These are phyloP conservation scores for Metschnikowia colocasiae DNA, from an alignment of 805 yeast genomes.

Conservation along the genomic window DNA sequence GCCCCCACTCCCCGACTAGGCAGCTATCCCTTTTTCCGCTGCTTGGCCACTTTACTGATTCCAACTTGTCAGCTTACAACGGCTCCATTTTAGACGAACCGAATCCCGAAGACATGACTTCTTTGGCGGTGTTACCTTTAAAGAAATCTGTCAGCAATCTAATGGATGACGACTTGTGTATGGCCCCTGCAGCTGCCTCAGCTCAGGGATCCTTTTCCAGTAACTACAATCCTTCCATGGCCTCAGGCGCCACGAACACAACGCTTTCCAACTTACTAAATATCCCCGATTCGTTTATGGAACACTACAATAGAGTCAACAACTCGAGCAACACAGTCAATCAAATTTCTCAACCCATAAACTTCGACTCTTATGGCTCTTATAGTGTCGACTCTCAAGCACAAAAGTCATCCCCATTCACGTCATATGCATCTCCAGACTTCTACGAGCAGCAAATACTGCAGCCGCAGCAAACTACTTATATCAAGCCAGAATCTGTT, in stretches of 20 bases:
- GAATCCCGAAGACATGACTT: constrained; percentile 36
- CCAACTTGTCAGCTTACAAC: background rate
- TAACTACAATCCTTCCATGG: constrained; percentile 5
- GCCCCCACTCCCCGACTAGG: background rate
- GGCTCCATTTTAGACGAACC: background rate
- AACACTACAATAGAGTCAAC: constrained; percentile 21
- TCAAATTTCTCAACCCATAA: constrained; percentile 14
- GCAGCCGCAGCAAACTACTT: constrained; percentile 9
- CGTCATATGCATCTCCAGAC: constrained; percentile 41
- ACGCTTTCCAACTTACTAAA: constrained; percentile 22
- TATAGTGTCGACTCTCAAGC: constrained; percentile 14
- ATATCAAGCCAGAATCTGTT: constrained; percentile 14
- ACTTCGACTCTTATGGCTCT: constrained; percentile 8
- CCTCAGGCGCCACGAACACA: constrained; percentile 11
- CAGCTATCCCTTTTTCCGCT: background rate
- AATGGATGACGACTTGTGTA: constrained; percentile 58
- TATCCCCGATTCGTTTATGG: constrained; percentile 31
- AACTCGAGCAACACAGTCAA: constrained; percentile 13
- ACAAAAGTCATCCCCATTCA: constrained; percentile 28
- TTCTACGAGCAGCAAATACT: constrained; percentile 5
- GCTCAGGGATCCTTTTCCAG: constrained; percentile 8
- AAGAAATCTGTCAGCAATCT: constrained; percentile 55
- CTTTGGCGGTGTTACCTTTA: constrained; percentile 48
- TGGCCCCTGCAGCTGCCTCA: constrained; percentile 16
- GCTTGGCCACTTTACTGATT: background rate